Percentiles rank a stretch among this genome's conserved stretches.
phyloP scores from a whole-genome alignment of 2,329 filamentous ascomycete genomes.

The Myriosclerotinia scirpicola region DNA sequence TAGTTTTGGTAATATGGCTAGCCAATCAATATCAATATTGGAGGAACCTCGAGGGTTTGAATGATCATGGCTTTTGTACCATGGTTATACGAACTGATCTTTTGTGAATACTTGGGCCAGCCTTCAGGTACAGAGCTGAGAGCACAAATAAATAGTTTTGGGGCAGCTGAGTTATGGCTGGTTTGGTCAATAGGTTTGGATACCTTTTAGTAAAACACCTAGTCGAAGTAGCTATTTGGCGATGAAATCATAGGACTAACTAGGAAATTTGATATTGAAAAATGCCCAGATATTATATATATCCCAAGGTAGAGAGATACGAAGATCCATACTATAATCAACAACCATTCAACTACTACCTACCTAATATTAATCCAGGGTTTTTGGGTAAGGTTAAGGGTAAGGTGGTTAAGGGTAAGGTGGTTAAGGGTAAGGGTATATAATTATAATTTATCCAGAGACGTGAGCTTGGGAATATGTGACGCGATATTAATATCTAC shows the following conservation, averaged over 20 bases:
- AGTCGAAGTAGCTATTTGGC: too few relatives aligned
- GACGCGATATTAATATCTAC: background rate
- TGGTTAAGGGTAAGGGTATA: background rate
- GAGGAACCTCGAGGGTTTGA: background rate
- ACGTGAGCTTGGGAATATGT: background rate
- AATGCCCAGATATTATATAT: background rate
- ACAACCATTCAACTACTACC: background rate
- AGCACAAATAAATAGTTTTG: too few relatives aligned
- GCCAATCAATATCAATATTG: constrained; percentile 6
- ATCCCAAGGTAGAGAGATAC: background rate
- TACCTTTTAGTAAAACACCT: too few relatives aligned
- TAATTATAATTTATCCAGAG: background rate
- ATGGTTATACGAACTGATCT: background rate
- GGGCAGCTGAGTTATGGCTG: too few relatives aligned
- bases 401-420: too few relatives aligned
- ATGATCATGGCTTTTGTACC: background rate
- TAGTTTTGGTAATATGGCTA: background rate
- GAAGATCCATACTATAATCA: background rate
- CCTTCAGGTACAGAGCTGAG: background rate
- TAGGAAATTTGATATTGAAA: background rate
- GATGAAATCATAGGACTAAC: background rate
- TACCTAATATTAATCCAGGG: background rate
- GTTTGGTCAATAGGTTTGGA: too few relatives aligned
- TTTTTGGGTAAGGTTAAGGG: background rate
- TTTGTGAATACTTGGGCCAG: background rate